phyloP scores from a whole-genome alignment of 2,329 filamentous ascomycete species.

The Domatiomyces catenatus region DNA sequence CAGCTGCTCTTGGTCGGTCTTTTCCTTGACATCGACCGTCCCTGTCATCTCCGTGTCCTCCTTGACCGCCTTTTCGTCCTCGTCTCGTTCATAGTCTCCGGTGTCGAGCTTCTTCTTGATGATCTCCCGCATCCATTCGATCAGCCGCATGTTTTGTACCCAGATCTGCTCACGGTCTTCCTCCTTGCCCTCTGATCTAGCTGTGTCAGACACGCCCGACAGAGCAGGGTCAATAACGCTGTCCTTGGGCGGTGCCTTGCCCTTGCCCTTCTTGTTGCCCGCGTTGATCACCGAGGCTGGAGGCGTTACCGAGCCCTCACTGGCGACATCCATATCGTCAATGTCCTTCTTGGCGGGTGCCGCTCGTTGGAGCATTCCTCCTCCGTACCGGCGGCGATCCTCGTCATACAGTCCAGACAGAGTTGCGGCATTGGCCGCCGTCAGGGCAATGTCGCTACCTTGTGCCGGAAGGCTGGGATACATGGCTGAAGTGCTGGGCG shows the following conservation, averaged over 20 bases:
- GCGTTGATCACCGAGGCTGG: constrained; percentile 14
- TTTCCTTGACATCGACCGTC: constrained; percentile 16
- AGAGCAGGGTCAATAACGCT: constrained; percentile 17
- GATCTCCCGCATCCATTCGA: constrained; percentile 44
- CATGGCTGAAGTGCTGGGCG: constrained; percentile 32
- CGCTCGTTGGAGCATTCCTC: constrained; percentile 43
- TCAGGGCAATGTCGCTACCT: constrained; percentile 38
- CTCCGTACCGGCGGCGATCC: constrained; percentile 42
- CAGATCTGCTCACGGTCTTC: constrained; percentile 29
- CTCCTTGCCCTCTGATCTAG: constrained; percentile 20
- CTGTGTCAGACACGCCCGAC: constrained; percentile 8
- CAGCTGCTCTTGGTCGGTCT: constrained; percentile 16
- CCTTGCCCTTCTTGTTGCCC: constrained; percentile 10
- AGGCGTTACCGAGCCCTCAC: constrained; percentile 16
- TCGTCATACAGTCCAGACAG: constrained; percentile 46
- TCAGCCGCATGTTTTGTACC: constrained; percentile 50
- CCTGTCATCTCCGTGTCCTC: constrained; percentile 32
- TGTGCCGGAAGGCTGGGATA: constrained; percentile 49
- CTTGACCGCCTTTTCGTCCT: constrained; percentile 15
- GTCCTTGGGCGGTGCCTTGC: constrained; percentile 9
- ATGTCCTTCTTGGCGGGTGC: constrained; percentile 27
- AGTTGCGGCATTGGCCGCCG: constrained; percentile 45
- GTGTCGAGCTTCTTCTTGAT: constrained; percentile 40
- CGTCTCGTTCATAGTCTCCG: constrained; percentile 31
- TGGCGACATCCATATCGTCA: constrained; percentile 25